Evolutionary conservation across 2,329 filamentous ascomycete species (phyloP), one percentile per base, ranked within the genome.

Genomic region (Phialophora tarda): DNA sequence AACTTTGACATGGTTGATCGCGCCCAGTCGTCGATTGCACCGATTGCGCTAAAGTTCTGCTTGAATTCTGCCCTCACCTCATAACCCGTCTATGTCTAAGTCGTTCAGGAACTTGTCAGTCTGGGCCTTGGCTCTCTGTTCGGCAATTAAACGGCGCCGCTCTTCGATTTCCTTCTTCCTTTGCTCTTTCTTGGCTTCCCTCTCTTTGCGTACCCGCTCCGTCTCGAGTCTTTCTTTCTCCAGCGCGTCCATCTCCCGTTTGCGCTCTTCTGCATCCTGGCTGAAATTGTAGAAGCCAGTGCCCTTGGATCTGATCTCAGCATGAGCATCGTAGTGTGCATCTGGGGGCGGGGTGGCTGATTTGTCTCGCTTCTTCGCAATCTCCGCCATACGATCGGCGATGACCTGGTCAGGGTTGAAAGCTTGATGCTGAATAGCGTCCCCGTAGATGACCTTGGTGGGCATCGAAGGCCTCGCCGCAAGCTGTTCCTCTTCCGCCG

Each of bases 281-380:
- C 89, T 92, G 76, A 99, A 98, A 64, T 90, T 88, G 81, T 93
- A 97, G 79, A 98, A 99, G 0, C 91, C 95, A 0, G 91, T 91
- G 3, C 95, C 95, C 73, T 95, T 94, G 53, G 88, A 92, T 67
- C 95, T 84, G 57, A 97, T 88, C 83, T 99, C 95, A 67, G 85
- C 85, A 67, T 86, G 86, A 1, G 92, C 92, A 77, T 97, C 91
- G 78, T 98, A 99, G 79, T 98, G 94, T 73, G 84, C 83, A 72
- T 89, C 86, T 7, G 89, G 87, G 5, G 93, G 93, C 61, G 93
- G 92, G 57, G 93, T 97, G 59, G 89, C 83, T 72, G 88, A 90
- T 64, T 89, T 85, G 79, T 97, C 93, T 55, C 93, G 85, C 79
- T 91, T 91, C 68, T 85, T 82, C 2, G 93, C 93, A 32, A 97